Evolutionary conservation across 2,329 filamentous ascomycete genomes (phyloP).

Genomic region (Simplicillium sp.): DNA sequence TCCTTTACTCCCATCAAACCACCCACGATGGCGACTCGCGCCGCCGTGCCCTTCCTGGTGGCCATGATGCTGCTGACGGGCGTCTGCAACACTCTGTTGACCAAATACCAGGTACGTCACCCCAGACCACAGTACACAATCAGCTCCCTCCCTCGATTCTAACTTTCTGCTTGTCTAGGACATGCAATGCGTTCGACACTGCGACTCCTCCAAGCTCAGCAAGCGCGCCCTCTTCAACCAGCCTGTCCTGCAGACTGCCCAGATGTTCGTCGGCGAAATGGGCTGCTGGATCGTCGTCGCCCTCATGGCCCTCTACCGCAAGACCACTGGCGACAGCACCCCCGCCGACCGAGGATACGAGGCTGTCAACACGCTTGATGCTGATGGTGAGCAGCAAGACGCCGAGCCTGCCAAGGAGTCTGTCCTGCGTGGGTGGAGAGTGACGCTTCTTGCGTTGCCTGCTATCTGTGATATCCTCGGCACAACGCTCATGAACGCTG

Average conservation of each 20-base stretch:
- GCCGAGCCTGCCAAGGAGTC: conserved; percentile 34
- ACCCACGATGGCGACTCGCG: conserved; percentile 55
- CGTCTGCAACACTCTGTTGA: conserved; percentile 92
- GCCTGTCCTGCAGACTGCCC: conserved; percentile 88
- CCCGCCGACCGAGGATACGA: conserved; percentile 51
- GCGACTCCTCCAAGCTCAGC: conserved; percentile 57
- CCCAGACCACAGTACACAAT: background rate
- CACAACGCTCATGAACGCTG: conserved; percentile 95
- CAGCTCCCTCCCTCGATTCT: background rate
- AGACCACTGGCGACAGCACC: conserved; percentile 35
- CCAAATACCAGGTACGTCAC: conserved; percentile 76
- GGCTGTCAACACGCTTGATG: conserved; percentile 42
- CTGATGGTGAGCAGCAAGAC: conserved; percentile 21
- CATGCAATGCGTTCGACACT: conserved; percentile 93
- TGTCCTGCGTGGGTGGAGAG: conserved; percentile 59
- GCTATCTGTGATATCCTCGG: conserved; percentile 90
- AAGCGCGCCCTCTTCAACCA: conserved; percentile 76
- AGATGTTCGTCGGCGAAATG: conserved; percentile 97
- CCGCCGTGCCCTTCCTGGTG: conserved; percentile 74
- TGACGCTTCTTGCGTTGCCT: conserved; percentile 71
- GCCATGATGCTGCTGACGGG: conserved; percentile 95
- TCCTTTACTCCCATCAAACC: too few species aligned
- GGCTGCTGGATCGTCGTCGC: conserved; percentile 91
- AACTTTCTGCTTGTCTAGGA: conserved; percentile 44
- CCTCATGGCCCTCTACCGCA: conserved; percentile 55